Evolutionary conservation across 257 asterid genomes (phyloP).

Genomic region (Jacaranda mimosifolia): DNA sequence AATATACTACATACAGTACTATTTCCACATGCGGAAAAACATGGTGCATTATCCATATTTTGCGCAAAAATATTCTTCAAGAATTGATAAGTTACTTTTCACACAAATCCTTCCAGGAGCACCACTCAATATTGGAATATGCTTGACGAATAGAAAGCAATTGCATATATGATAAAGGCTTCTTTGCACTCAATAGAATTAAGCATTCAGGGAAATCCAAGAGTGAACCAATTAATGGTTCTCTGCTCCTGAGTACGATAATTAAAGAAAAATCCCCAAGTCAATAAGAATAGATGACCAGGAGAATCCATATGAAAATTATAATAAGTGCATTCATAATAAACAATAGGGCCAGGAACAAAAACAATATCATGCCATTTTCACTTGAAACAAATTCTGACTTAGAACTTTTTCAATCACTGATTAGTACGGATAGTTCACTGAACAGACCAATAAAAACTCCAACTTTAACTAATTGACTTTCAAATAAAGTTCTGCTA

Average conservation of each 20-base stretch:
- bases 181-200: constrained; percentile 60
- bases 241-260: constrained; percentile 79
- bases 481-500: neutral
- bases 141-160: constrained; percentile 50
- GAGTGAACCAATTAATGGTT: constrained; percentile 64
- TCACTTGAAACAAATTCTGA: neutral
- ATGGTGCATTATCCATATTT: constrained; percentile 34
- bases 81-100: constrained; percentile 37
- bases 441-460: neutral
- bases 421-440: constrained; percentile 2
- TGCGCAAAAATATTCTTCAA: constrained; percentile 42
- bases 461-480: neutral
- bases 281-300: constrained; percentile 51
- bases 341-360: neutral
- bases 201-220: constrained; percentile 60
- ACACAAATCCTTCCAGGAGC: constrained; percentile 43
- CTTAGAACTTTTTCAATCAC: constrained; percentile 2
- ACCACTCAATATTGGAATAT: constrained; percentile 33
- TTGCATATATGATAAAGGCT: constrained; percentile 55
- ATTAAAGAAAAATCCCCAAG: constrained; percentile 54
- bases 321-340: constrained; percentile 21
- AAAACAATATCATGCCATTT: constrained; percentile 11
- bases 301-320: constrained; percentile 28
- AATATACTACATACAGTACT: constrained; percentile 21
- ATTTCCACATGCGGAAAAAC: constrained; percentile 19